phyloP scores from a whole-genome alignment of 176 grass and related monocot genomes.

The Musa schizocarpa region DNA sequence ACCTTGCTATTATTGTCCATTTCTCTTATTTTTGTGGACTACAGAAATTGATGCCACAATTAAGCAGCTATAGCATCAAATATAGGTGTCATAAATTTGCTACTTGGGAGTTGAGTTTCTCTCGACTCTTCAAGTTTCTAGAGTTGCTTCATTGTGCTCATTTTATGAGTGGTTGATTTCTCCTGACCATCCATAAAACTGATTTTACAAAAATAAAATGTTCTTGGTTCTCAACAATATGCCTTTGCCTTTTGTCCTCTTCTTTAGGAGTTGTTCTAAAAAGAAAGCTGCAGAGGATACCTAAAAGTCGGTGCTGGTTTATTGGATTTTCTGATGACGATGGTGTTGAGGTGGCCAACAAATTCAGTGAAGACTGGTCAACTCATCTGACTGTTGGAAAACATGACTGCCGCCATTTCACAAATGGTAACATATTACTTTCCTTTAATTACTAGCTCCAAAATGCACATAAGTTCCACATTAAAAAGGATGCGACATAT shows the following conservation, averaged over 20 bases:
- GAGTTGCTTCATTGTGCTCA: background rate
- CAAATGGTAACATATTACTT: slow-evolving; percentile 37
- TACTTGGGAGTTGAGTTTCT: background rate
- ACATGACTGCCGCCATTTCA: slow-evolving; percentile 78
- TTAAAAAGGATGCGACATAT: background rate
- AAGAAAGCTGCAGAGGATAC: slow-evolving; percentile 39
- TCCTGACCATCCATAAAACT: background rate
- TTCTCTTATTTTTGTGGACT: background rate
- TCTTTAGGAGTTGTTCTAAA: slow-evolving; percentile 63
- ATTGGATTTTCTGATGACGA: slow-evolving; percentile 42
- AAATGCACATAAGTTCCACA: background rate
- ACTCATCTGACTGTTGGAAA: slow-evolving; percentile 56
- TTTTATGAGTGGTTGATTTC: background rate
- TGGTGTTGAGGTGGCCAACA: slow-evolving; percentile 33
- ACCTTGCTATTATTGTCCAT: background rate
- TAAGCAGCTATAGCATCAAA: background rate
- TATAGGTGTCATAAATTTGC: background rate
- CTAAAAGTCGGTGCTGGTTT: slow-evolving; percentile 59
- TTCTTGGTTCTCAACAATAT: background rate
- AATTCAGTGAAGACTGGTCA: slow-evolving; percentile 62
- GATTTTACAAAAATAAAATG: background rate
- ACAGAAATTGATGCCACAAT: background rate
- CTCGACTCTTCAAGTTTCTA: background rate
- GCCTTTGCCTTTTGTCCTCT: background rate
- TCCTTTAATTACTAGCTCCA: background rate